Conservation (phyloP, 129 eudicot genomes). For the Smallanthus sonchifolius region DNA sequence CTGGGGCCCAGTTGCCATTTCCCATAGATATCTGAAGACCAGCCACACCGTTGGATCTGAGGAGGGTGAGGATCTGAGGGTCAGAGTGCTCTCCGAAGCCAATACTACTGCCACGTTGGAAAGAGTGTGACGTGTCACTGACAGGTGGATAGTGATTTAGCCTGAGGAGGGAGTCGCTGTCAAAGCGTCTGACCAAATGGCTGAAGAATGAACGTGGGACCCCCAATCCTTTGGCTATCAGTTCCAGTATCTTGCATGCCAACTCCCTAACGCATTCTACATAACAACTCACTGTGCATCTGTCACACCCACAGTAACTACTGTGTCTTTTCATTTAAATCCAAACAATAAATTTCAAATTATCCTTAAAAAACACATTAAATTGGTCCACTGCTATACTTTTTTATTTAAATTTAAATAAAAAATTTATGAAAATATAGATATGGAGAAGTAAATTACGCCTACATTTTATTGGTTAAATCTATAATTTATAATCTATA, state of each 20-base stretch:
- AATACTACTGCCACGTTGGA: constrained; percentile 24
- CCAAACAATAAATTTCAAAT: too few species aligned
- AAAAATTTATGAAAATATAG: too few species aligned
- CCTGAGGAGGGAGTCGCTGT: constrained; percentile 68
- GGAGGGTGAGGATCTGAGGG: constrained; percentile 80
- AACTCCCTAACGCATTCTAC: constrained; percentile 53
- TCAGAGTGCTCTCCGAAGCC: constrained; percentile 87
- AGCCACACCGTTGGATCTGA: constrained; percentile 60
- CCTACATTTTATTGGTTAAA: too few species aligned
- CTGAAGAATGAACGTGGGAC: constrained; percentile 39
- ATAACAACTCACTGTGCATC: constrained; percentile 53
- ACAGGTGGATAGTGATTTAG: constrained; percentile 76
- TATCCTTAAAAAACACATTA: too few species aligned
- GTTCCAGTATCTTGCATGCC: constrained; percentile 68
- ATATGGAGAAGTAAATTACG: too few species aligned
- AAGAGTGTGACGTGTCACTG: constrained; percentile 23
- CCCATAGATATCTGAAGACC: constrained; percentile 66
- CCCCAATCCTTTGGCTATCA: constrained; percentile 53
- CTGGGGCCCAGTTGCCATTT: constrained; percentile 67
- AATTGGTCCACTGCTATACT: too few species aligned
- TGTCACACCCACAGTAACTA: constrained; percentile 8
- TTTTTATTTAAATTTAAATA: too few species aligned
- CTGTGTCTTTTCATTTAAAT: too few species aligned
- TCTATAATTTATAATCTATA: too few species aligned
- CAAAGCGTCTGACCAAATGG: constrained; percentile 42